Percentiles rank a stretch among this genome's conserved stretches.
These are phyloP conservation scores for Mucor lusitanicus DNA, from an alignment of 371 early-diverging fungal genomes.

Conservation along the genomic window DNA sequence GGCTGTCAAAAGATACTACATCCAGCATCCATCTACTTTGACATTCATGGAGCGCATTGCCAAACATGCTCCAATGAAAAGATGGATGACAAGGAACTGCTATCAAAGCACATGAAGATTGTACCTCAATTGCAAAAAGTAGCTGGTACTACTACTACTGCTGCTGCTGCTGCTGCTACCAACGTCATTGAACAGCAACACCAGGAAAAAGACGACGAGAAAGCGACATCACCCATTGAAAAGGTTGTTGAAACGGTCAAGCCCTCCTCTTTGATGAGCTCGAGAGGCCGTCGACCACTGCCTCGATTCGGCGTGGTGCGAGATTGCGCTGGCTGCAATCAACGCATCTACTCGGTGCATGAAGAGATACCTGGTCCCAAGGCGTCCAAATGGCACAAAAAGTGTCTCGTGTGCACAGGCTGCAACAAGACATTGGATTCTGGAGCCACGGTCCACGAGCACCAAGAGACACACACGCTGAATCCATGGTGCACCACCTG, in stretches of 20 bases:
- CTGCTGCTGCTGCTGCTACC: no score
- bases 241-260: conserved; percentile 6
- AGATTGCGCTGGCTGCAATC: conserved; percentile 41
- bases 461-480: conserved; percentile 12
- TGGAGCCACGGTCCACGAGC: conserved; percentile 34
- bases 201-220: not conserved
- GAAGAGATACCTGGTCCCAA: conserved; percentile 51
- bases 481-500: conserved; percentile 44
- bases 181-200: not conserved
- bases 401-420: conserved; percentile 36
- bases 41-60: conserved; percentile 29
- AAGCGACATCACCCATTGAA: not conserved
- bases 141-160: not conserved
- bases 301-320: conserved; percentile 41
- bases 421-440: conserved; percentile 48
- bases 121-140: conserved; percentile 36
- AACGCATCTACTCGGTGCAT: conserved; percentile 39
- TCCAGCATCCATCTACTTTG: conserved; percentile 37
- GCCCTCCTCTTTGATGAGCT: conserved; percentile 41
- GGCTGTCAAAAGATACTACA: conserved; percentile 34
- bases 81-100: conserved; percentile 7
- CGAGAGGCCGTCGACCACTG: conserved; percentile 30
- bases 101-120: conserved; percentile 29
- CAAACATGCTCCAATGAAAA: conserved; percentile 26
- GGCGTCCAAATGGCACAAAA: conserved; percentile 46